Evolutionary conservation across 1,139 yeast species (phyloP), one percentile per base, ranked within the genome.

Genomic region (Diutina rugosa): DNA sequence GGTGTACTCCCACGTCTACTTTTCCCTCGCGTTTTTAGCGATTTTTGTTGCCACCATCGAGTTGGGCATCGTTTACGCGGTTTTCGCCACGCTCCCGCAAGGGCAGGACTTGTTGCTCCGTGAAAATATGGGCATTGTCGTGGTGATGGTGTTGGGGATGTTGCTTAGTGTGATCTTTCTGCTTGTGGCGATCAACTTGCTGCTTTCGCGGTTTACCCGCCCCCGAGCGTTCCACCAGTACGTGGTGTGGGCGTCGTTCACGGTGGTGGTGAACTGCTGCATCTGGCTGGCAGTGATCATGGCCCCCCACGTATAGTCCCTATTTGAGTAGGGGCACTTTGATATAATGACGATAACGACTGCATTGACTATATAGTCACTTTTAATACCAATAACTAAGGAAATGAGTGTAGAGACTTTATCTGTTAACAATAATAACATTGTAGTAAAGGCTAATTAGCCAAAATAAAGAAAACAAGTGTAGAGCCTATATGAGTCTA

Each of bases 31-130:
- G 55, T 64, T 73, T 52, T 63, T 72, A 28, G 69, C 76, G 46
- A 60, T 72, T 10, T 74, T 76, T 61, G 66, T 75, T 16, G 67
- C 76, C 12, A 78, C 79, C n/a, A 69, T 76, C 44, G 77, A 73
- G 59, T 63, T 72, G 38, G 80, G 80, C 3, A 72, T 76, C n/a
- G 67, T 75, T 12, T 72, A 71, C 61, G 70, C 74, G 51, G 64
- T 75, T 7, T 61, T 72, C 32, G 62, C 64, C 55, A 62, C 41
- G 41, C 9, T 35, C 4, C 12, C 63, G 45, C 63, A 67, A 53
- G 67, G 64, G 30, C 66, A 63, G 6, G 62, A 62, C 38, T 59
- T 67, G 16, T 63, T 63, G 54, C 67, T 74, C 55, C 59, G 64
- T 32, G 59, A 73, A 57, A 76, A 75, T 59, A 60, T 72, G 28